These are phyloP conservation scores for Calonectria montana DNA, from an alignment of 2,329 filamentous ascomycete species.

Conservation along the genomic window DNA sequence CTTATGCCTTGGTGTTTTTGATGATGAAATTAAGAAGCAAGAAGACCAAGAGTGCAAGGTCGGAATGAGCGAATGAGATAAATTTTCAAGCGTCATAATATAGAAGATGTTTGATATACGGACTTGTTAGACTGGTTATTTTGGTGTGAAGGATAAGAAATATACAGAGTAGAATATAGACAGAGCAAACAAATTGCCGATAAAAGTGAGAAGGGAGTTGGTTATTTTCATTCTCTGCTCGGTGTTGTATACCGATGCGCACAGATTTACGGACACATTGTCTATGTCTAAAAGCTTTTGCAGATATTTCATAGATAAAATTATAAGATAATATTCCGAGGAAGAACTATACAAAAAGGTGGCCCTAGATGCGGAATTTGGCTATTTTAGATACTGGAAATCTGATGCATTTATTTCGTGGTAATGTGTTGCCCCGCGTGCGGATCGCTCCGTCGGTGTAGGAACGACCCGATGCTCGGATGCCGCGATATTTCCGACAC, in stretches of 20 bases:
- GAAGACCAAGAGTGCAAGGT: constrained; percentile 32
- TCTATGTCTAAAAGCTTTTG: background rate
- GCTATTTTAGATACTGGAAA: no score
- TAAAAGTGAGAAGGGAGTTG: background rate
- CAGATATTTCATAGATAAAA: no score
- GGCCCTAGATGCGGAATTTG: no score
- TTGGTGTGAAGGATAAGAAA: background rate
- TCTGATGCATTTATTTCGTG: background rate
- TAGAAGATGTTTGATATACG: background rate
- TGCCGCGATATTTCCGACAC: background rate
- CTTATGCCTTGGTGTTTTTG: constrained; percentile 35
- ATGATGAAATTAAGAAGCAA: constrained; percentile 41
- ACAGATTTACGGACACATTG: background rate
- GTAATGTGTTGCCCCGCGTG: no score
- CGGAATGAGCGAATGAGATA: constrained; percentile 2
- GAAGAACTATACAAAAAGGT: no score
- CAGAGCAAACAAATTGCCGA: background rate
- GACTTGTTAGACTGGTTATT: background rate
- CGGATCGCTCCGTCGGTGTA: background rate
- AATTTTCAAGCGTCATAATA: background rate
- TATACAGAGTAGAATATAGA: background rate
- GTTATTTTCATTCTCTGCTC: background rate
- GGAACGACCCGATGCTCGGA: background rate
- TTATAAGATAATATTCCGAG: no score
- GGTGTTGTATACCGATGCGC: background rate